Conservation (phyloP, 306 rosid species). For the Abrus pulchellus region DNA sequence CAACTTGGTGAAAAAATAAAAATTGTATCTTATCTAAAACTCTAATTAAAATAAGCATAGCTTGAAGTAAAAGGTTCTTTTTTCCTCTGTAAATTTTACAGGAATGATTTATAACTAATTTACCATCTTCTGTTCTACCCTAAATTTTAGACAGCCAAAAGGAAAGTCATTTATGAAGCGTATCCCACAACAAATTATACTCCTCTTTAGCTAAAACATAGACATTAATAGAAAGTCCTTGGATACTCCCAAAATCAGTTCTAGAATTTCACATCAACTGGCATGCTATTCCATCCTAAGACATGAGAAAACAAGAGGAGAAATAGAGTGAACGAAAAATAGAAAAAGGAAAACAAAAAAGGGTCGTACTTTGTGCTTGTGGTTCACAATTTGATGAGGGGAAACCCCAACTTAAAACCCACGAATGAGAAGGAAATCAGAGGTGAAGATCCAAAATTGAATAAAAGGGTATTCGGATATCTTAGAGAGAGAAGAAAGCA, state of each 20-base stretch:
- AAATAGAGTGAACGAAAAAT: neutral
- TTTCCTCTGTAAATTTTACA: slow-evolving; percentile 6
- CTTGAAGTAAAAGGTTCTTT: neutral
- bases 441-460: slow-evolving; percentile 41
- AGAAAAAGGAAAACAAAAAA: neutral
- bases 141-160: slow-evolving; percentile 10
- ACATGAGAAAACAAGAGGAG: neutral
- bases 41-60: slow-evolving; percentile 16
- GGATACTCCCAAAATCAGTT: slow-evolving; percentile 6
- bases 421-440: neutral
- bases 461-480: slow-evolving; percentile 42
- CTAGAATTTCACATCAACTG: slow-evolving; percentile 11
- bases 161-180: slow-evolving; percentile 20
- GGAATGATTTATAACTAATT: neutral
- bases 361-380: slow-evolving; percentile 30
- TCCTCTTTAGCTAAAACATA: slow-evolving; percentile 1
- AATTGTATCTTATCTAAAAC: neutral
- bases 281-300: neutral
- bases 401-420: slow-evolving; percentile 9
- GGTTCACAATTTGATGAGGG: slow-evolving; percentile 24
- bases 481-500: slow-evolving; percentile 43
- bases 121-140: neutral
- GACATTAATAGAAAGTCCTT: slow-evolving; percentile 9
- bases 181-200: neutral
- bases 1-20: neutral